These are phyloP conservation scores for Neofusicoccum cordaticola DNA, from an alignment of 2,329 filamentous ascomycete species.

Conservation along the genomic window DNA sequence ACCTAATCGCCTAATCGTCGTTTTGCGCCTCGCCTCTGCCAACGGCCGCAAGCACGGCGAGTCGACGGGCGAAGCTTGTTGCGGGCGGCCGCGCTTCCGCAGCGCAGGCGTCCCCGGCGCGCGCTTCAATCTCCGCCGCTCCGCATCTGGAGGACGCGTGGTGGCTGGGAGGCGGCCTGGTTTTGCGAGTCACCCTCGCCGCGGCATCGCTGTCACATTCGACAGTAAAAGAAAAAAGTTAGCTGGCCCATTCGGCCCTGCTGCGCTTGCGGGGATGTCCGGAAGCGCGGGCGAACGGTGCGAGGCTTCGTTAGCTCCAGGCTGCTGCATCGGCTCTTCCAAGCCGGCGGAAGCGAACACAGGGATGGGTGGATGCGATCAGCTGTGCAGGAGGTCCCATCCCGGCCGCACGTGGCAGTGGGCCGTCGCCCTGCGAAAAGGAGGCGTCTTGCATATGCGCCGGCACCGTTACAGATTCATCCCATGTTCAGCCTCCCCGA, in stretches of 20 bases:
- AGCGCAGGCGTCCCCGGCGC: neutral
- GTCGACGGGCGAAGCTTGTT: conserved; percentile 1
- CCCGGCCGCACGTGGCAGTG: conserved; percentile 35
- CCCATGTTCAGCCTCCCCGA: conserved; percentile 16
- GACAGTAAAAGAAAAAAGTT: neutral
- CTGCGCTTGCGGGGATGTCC: conserved; percentile 36
- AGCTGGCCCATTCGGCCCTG: neutral
- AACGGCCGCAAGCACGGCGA: conserved; percentile 1
- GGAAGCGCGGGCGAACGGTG: conserved; percentile 33
- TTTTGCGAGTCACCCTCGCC: neutral
- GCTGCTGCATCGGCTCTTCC: conserved; percentile 32
- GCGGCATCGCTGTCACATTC: neutral
- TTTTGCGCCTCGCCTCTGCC: neutral
- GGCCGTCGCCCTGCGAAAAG: conserved; percentile 15
- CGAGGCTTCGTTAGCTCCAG: conserved; percentile 24
- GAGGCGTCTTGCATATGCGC: conserved; percentile 19
- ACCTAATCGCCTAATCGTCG: conserved; percentile 12
- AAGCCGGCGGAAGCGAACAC: conserved; percentile 36
- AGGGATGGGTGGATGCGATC: conserved; percentile 28
- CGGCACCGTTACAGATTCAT: conserved; percentile 16
- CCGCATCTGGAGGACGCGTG: neutral
- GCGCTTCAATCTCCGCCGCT: neutral
- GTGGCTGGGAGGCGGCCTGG: neutral
- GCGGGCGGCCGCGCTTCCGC: neutral
- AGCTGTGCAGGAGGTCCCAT: conserved; percentile 27